Percentiles rank a stretch among this genome's conserved stretches.
Evolutionary conservation across 2,329 filamentous ascomycete genomes (phyloP).

Genomic region (Pestalotiopsis fici): DNA sequence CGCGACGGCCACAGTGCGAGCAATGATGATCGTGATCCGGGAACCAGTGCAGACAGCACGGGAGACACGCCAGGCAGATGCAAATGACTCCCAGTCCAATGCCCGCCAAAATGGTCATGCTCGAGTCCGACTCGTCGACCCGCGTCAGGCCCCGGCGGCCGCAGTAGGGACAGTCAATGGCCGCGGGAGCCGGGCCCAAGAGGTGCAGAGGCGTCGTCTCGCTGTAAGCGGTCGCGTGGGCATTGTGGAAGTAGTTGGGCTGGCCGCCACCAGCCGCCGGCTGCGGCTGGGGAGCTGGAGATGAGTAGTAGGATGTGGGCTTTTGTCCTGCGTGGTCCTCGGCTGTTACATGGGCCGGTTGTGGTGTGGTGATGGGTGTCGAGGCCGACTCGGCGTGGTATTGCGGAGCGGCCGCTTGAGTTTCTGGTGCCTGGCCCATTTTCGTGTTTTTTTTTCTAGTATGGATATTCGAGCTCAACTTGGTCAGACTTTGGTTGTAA

Average conservation of each 20-base stretch:
- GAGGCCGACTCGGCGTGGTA: too few species aligned
- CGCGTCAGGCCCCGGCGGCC: slow-evolving; percentile 10
- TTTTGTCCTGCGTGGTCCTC: too few species aligned
- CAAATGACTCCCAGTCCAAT: slow-evolving; percentile 10
- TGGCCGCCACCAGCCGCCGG: not conserved
- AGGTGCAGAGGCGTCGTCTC: not conserved
- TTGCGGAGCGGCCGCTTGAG: too few species aligned
- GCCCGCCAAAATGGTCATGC: slow-evolving; percentile 15
- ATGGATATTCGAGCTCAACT: too few species aligned
- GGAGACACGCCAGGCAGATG: slow-evolving; percentile 12
- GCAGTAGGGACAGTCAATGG: slow-evolving; percentile 16
- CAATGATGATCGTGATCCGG: slow-evolving; percentile 13
- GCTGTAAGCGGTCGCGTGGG: not conserved
- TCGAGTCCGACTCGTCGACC: slow-evolving; percentile 12
- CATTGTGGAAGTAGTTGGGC: not conserved
- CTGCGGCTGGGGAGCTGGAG: too few species aligned
- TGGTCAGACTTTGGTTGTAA: too few species aligned
- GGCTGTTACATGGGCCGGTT: too few species aligned
- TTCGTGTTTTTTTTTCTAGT: too few species aligned
- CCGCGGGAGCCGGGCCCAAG: slow-evolving; percentile 6
- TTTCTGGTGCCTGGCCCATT: too few species aligned
- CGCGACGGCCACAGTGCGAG: slow-evolving; percentile 13
- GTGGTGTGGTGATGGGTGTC: too few species aligned
- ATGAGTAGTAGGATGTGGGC: too few species aligned
- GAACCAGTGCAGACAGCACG: slow-evolving; percentile 13